Conservation (phyloP, 306 rosid genomes). For the Inga leiocalycina region DNA sequence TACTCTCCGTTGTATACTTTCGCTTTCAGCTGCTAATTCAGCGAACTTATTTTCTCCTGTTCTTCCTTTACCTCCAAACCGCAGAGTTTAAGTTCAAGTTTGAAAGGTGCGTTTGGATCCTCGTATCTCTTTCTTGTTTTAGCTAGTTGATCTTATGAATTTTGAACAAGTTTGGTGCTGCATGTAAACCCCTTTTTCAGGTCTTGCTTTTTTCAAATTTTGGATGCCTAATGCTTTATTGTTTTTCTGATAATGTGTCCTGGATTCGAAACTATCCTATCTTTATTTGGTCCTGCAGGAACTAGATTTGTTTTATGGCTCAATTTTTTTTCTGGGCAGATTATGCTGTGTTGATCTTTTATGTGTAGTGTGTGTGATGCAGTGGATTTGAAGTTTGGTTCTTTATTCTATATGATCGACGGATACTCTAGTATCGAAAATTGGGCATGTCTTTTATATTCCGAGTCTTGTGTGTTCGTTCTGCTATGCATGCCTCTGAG, state of each 20-base stretch:
- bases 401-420: not conserved
- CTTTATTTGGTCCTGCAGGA: not conserved
- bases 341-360: not conserved
- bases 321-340: not conserved
- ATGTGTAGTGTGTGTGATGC: not conserved
- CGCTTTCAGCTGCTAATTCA: not conserved
- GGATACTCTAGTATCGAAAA: not conserved
- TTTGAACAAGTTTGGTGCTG: not conserved
- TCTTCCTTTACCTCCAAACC: not conserved
- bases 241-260: not conserved
- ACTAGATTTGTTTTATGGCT: constrained; percentile 10
- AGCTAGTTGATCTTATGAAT: not conserved
- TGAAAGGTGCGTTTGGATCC: constrained; percentile 8
- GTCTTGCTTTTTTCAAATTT: not conserved
- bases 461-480: not conserved
- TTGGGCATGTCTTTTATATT: not conserved
- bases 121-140: not conserved
- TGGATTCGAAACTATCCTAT: not conserved
- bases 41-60: not conserved
- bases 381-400: not conserved
- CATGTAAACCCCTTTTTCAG: not conserved
- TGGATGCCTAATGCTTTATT: not conserved
- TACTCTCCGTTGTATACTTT: not conserved
- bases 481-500: not conserved
- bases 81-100: not conserved